Evolutionary conservation across 352 stramenopile species (phyloP), one percentile per base, ranked within the genome.

Genomic region (Plasmopara halstedii): DNA sequence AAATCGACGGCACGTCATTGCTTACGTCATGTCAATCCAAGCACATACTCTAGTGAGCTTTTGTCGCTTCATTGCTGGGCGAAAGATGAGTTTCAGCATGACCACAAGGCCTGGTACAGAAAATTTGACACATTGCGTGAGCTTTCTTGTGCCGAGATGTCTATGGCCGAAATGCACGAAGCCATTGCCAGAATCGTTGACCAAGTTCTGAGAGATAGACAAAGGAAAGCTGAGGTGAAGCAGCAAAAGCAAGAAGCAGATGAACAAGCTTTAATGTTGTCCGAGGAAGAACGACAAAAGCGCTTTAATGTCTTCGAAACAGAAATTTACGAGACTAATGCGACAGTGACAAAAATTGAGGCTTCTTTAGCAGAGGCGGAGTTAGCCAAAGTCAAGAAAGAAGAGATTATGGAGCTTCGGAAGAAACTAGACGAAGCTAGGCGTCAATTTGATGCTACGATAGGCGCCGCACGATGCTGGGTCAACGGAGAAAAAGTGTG

Each of bases 331-430:
- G 43, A 52, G 21, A 73, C 71, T 15, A 62, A 83, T 33, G 55
- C 66, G 6, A 53, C 62, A 10, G 61, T 85, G 7, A 15, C 44
- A 2, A 54, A 43, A 6, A 57, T 64, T 0, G 62, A 82, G 33
- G 54, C 64, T 2, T 46, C 56, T 0, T 41, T 90, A 6, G 56
- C 70, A 8, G 69, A 82, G 33, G 78, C 63, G 5, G 78, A 89
- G 60, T 74, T 87, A 33, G 59, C 67, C 11, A 90, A 86, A 41
- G 70, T 67, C 18, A 90, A 90, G 47, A 90, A 90, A 50, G 78
- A 90, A 23, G 75, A 90, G 26, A 36, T 83, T 26, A 39, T 59
- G 0, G 75, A 83, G 33, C 50, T 82, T n/a, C 63, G 66, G 6
- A 46, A 54, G 9, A 63, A 54, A 5, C n/a, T 76, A 22, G 65